Evolutionary conservation across 441 rosid species (phyloP), one percentile per base, ranked within the genome.

Genomic region (Adansonia madagascariensis): DNA sequence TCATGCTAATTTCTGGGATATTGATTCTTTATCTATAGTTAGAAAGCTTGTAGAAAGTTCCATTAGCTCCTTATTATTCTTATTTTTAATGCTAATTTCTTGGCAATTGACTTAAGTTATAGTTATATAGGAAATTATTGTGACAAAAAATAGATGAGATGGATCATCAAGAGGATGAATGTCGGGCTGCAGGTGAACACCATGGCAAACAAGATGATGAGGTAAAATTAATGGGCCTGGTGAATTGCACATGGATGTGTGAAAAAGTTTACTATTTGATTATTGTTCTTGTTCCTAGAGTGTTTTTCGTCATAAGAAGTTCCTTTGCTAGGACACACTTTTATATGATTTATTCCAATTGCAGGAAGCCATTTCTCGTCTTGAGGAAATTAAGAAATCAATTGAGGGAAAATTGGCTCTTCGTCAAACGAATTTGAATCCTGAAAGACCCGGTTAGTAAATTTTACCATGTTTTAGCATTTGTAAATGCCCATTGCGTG

Each of bases 351-450:
- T 47, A 14, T 24, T 72, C 43, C 50, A 60, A 82, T 82, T 73
- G 22, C 84, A 93, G 99, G 99, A 94, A 90, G 91, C 92, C 77
- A 88, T 79, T 81, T 95, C 95, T 81, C 97, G 98, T 56, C 83
- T 81, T 41, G 91, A 89, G 75, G 97, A 92, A 85, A 85, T 88
- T 52, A 89, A 84, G 91, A 91, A 86, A 79, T 86, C 86, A 0
- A 73, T 86, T 0, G 98, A 94, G 81, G 92, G 93, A 22, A 97
- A 94, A 84, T 47, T 89, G 86, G 81, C 92, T 78, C 99, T 97
- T 88, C 99, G 98, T 79, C 98, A 89, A 57, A 90, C 81, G 74
- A 94, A 96, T 69, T 85, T 94, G 85, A 93, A 91, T 86, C 97
- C 99, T 46, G 97, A 92, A 82, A 86, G 98, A 66, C 98, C 97